phyloP scores from a whole-genome alignment of 2,329 filamentous ascomycete genomes.

The Trichophyton mentagrophytes region DNA sequence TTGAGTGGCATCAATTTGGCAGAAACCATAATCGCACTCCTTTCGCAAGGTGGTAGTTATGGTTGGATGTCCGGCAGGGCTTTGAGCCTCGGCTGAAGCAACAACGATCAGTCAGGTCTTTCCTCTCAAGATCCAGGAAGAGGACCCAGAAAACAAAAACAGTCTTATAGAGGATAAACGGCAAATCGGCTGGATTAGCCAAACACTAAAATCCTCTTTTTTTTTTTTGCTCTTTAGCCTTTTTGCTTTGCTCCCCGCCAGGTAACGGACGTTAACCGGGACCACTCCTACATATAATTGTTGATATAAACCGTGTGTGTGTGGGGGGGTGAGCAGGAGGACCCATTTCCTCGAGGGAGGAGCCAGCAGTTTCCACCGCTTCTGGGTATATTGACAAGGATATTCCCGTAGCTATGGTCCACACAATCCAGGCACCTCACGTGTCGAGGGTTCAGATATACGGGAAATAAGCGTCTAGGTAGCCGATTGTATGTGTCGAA shows the following conservation, averaged over 20 bases:
- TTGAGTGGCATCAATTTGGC: not conserved
- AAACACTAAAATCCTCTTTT: not conserved
- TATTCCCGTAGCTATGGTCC: not conserved
- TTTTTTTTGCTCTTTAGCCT: not conserved
- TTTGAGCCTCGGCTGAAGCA: not conserved
- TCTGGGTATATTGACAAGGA: constrained; percentile 3
- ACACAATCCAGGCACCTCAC: not conserved
- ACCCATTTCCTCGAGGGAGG: not conserved
- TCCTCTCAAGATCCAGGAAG: not conserved
- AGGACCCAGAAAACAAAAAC: not conserved
- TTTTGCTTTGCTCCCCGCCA: not conserved
- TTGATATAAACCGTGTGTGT: not conserved
- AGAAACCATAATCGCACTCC: not conserved
- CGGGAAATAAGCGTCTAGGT: not conserved
- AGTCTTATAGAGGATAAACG: not conserved
- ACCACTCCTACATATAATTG: not conserved
- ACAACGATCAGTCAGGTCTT: not conserved
- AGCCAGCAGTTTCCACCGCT: not conserved
- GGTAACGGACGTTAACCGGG: not conserved
- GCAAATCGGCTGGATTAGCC: not conserved
- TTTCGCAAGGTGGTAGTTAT: not conserved
- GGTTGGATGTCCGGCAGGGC: not conserved
- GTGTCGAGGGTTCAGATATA: not conserved
- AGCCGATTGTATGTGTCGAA: too few relatives aligned
- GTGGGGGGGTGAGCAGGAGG: not conserved